Conservation (phyloP, 371 early-diverging fungal species). For the Ordospora colligata region DNA sequence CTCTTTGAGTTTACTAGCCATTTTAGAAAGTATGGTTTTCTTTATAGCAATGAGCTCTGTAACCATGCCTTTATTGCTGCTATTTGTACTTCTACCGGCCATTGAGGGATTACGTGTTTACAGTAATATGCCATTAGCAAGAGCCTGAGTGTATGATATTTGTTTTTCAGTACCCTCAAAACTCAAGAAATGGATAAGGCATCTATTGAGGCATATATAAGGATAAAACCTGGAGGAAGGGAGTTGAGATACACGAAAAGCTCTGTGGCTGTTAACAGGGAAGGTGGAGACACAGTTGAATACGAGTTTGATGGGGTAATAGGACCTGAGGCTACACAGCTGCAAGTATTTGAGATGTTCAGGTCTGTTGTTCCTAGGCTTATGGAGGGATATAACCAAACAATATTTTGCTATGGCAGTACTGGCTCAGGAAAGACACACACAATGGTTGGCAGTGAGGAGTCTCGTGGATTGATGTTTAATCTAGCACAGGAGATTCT, state of each 20-base stretch:
- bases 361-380: not conserved
- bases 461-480: conserved; percentile 28
- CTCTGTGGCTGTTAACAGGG: not conserved
- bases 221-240: conserved; percentile 21
- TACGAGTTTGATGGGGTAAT: conserved; percentile 34
- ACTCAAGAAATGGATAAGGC: not conserved
- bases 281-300: not conserved
- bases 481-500: conserved; percentile 30
- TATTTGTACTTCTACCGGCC: not conserved
- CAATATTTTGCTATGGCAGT: conserved; percentile 68
- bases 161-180: conserved; percentile 9
- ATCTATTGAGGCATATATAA: conserved; percentile 25
- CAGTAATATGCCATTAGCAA: no score
- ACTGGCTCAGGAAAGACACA: conserved; percentile 68
- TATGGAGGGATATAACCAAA: conserved; percentile 36
- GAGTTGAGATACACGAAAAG: not conserved
- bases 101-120: not conserved
- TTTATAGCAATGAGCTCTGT: not conserved
- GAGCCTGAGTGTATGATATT: no score
- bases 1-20: not conserved
- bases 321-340: not conserved
- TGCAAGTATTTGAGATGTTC: conserved; percentile 12
- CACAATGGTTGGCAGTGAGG: conserved; percentile 64
- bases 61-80: not conserved
- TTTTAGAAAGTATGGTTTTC: not conserved